Conservation (phyloP, 768 basidiomycete genomes). For the Tylopilus rubrobrunneus region DNA sequence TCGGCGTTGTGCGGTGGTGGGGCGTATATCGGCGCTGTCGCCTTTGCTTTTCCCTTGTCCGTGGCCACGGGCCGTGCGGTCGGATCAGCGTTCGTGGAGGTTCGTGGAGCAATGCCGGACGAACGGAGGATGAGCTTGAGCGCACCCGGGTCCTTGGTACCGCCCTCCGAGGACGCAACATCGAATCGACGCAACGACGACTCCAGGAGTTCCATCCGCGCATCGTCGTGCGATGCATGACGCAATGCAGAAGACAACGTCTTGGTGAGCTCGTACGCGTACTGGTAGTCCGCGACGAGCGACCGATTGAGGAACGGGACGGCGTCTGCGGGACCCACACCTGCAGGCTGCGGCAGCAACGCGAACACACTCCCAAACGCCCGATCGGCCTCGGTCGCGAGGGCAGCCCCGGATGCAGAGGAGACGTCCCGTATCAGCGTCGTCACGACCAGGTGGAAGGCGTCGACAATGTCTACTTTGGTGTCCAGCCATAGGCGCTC, state of each 20-base stretch:
- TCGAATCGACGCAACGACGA: slow-evolving; percentile 44
- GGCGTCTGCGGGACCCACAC: slow-evolving; percentile 14
- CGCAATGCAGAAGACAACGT: slow-evolving; percentile 45
- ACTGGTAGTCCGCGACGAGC: slow-evolving; percentile 69
- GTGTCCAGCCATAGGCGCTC: slow-evolving; percentile 67
- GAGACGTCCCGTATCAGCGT: slow-evolving; percentile 49
- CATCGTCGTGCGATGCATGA: slow-evolving; percentile 50
- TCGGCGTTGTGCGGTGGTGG: slow-evolving; percentile 33
- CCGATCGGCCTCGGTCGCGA: slow-evolving; percentile 47
- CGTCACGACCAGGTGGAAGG: slow-evolving; percentile 57
- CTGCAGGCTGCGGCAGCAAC: slow-evolving; percentile 37
- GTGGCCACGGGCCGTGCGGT: slow-evolving; percentile 23
- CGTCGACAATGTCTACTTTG: slow-evolving; percentile 68
- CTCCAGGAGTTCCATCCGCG: slow-evolving; percentile 55
- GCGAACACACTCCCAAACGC: slow-evolving; percentile 58
- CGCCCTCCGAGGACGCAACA: slow-evolving; percentile 6
- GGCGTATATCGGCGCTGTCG: slow-evolving; percentile 8
- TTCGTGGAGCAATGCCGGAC: slow-evolving; percentile 42
- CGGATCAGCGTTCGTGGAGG: slow-evolving; percentile 22
- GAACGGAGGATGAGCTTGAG: slow-evolving; percentile 63
- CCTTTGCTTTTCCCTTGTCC: slow-evolving; percentile 43
- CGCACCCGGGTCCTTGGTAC: slow-evolving; percentile 45
- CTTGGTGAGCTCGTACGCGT: slow-evolving; percentile 55
- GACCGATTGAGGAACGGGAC: slow-evolving; percentile 65
- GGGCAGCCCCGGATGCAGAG: slow-evolving; percentile 37